Evolutionary conservation across 2,329 filamentous ascomycete genomes (phyloP).

Genomic region (Talaromyces verruculosus): DNA sequence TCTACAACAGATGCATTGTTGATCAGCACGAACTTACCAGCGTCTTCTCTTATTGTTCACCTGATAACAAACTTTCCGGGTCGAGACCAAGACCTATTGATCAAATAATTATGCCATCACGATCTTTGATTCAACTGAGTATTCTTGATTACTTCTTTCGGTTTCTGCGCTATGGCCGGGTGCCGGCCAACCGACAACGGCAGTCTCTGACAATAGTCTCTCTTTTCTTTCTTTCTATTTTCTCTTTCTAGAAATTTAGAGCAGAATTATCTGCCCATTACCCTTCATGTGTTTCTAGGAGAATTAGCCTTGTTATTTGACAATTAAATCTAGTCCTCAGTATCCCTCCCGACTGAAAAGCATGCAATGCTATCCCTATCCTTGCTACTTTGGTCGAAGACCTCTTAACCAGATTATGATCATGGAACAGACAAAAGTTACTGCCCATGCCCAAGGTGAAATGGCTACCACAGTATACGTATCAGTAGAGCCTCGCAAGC

Average conservation of each 20-base stretch:
- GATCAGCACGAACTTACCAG: not conserved
- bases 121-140: not conserved
- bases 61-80: not conserved
- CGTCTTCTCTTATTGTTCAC: not conserved
- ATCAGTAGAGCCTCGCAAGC: not conserved
- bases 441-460: not conserved
- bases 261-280: not conserved
- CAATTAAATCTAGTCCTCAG: not conserved
- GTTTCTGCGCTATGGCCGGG: not conserved
- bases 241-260: not conserved
- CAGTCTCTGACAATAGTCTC: not conserved
- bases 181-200: not conserved
- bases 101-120: not conserved
- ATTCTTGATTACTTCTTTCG: not conserved
- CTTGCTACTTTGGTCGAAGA: not conserved
- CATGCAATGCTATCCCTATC: not conserved
- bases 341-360: not conserved
- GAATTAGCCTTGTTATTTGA: not conserved
- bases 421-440: not conserved
- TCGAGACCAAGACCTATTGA: not conserved
- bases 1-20: not conserved
- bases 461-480: not conserved
- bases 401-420: not conserved
- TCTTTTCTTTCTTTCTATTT: not conserved
- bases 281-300: not conserved